phyloP scores from a whole-genome alignment of 2,329 filamentous ascomycete genomes.

The Emericellopsis atlantica region DNA sequence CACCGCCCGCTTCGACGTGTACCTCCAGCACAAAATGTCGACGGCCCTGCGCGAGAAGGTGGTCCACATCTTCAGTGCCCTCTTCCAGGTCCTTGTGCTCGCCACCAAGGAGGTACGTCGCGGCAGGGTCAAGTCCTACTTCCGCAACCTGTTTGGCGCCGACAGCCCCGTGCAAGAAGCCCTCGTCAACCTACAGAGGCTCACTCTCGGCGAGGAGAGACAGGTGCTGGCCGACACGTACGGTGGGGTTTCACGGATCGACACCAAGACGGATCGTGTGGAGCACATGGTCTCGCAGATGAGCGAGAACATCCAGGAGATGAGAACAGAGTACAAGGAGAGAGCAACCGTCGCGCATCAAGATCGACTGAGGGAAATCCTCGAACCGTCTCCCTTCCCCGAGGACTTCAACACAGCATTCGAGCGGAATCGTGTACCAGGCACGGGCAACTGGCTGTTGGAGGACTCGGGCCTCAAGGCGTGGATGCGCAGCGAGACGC shows the following conservation, averaged over 20 bases:
- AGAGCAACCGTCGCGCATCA: slow-evolving; percentile 16
- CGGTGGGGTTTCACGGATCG: slow-evolving; percentile 20
- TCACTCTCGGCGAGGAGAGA: slow-evolving; percentile 26
- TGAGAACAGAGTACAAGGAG: slow-evolving; percentile 21
- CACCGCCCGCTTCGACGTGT: slow-evolving; percentile 26
- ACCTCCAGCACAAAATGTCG: slow-evolving; percentile 24
- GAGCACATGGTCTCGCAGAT: slow-evolving; percentile 19
- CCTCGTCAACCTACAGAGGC: slow-evolving; percentile 23
- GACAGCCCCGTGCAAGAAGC: slow-evolving; percentile 25
- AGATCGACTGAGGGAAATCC: slow-evolving; percentile 23
- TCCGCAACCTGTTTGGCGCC: slow-evolving; percentile 23
- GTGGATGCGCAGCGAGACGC: slow-evolving; percentile 24
- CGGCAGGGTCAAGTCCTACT: slow-evolving; percentile 26
- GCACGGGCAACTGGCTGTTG: slow-evolving; percentile 33
- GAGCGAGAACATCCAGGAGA: slow-evolving; percentile 18
- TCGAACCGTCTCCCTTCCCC: slow-evolving; percentile 27
- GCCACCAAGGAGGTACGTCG: slow-evolving; percentile 26
- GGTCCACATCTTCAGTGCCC: slow-evolving; percentile 24
- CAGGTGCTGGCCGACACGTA: slow-evolving; percentile 31
- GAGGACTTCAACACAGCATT: slow-evolving; percentile 28
- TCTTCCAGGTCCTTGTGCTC: slow-evolving; percentile 31
- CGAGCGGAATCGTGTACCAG: slow-evolving; percentile 22
- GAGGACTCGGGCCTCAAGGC: slow-evolving; percentile 21
- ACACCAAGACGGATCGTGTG: slow-evolving; percentile 21
- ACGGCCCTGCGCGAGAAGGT: slow-evolving; percentile 23